Evolutionary conservation across 306 rosid genomes (phyloP).

Genomic region (Cicer arietinum): DNA sequence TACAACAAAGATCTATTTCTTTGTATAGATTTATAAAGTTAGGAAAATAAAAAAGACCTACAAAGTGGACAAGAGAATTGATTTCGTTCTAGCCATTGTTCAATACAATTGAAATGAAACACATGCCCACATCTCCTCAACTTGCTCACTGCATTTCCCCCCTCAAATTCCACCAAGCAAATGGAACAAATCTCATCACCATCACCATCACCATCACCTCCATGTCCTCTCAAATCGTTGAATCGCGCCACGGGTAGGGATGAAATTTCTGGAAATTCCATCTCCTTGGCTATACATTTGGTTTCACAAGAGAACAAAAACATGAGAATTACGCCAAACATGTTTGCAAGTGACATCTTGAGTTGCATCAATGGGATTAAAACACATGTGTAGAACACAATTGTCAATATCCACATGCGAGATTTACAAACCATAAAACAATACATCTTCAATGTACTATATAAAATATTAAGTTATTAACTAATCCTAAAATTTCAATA

Average conservation of each 20-base stretch:
- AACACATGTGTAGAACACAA: slow-evolving; percentile 68
- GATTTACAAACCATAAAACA: slow-evolving; percentile 56
- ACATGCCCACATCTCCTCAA: slow-evolving; percentile 62
- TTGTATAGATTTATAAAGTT: not conserved
- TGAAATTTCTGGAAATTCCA: slow-evolving; percentile 22
- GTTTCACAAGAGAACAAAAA: not conserved
- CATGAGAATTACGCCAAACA: slow-evolving; percentile 8
- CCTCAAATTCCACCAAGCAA: slow-evolving; percentile 76
- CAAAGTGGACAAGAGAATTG: slow-evolving; percentile 90
- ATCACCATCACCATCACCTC: not conserved
- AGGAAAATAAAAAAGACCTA: slow-evolving; percentile 60
- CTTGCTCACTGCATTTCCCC: slow-evolving; percentile 65
- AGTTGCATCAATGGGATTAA: slow-evolving; percentile 66
- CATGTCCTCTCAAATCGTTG: slow-evolving; percentile 45
- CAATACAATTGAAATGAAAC: slow-evolving; percentile 74
- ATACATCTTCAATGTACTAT: slow-evolving; percentile 51
- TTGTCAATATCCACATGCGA: slow-evolving; percentile 50
- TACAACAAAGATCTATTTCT: slow-evolving; percentile 3
- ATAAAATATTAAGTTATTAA: not conserved
- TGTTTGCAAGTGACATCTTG: slow-evolving; percentile 44
- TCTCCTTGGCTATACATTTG: slow-evolving; percentile 14
- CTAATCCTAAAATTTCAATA: not conserved
- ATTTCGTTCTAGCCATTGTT: slow-evolving; percentile 60
- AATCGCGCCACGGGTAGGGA: slow-evolving; percentile 53
- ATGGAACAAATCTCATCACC: slow-evolving; percentile 65